Percentiles rank a stretch among this genome's conserved stretches.
Evolutionary conservation across 805 yeast genomes (phyloP).

Genomic region (Blastobotrys mokoenaii): DNA sequence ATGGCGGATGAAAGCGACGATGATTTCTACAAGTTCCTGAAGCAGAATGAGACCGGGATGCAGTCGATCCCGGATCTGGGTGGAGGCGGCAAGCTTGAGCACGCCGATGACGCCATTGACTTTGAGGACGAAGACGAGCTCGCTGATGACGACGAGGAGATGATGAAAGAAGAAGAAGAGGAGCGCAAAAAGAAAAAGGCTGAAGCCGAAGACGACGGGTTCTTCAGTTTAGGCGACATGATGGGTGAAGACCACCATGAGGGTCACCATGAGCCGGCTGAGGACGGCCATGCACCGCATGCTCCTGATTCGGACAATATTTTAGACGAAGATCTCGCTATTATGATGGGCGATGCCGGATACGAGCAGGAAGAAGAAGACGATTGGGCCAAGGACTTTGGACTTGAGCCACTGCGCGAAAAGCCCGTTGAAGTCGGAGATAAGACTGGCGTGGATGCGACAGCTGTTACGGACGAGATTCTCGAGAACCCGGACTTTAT

Average conservation of each 20-base stretch:
- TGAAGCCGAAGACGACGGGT: conserved; percentile 14
- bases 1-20: conserved; percentile 18
- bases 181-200: conserved; percentile 17
- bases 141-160: conserved; percentile 66
- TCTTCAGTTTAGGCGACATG: conserved; percentile 6
- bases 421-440: too few relatives aligned
- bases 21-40: conserved; percentile 26
- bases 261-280: conserved; percentile 18
- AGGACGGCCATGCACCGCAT: conserved; percentile 26
- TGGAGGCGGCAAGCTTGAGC: conserved; percentile 50
- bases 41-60: not conserved
- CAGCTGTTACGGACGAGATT: too few relatives aligned
- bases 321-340: not conserved
- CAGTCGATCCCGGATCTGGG: conserved; percentile 16
- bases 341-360: not conserved
- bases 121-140: conserved; percentile 91
- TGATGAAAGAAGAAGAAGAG: conserved; percentile 3
- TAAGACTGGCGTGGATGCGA: too few relatives aligned
- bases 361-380: not conserved
- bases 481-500: too few relatives aligned
- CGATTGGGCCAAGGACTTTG: not conserved
- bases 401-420: too few relatives aligned
- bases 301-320: not conserved
- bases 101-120: conserved; percentile 88
- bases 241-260: conserved; percentile 2